Conservation (phyloP, 441 rosid species). For the Eutrema salsugineum region DNA sequence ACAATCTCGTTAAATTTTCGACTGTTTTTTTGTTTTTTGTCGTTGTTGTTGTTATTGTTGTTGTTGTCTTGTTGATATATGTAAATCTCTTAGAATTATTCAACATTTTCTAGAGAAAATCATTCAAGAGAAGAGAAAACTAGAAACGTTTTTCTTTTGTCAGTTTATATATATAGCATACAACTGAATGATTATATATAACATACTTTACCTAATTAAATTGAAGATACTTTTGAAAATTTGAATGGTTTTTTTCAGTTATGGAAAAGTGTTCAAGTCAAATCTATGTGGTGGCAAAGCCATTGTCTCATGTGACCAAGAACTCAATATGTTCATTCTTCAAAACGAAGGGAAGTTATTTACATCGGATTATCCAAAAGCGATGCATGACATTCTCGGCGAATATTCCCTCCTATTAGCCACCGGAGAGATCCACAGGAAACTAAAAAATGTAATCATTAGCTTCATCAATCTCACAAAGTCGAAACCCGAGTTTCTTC, state of each 20-base stretch:
- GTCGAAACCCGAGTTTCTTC: constrained; percentile 44
- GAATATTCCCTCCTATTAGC: constrained; percentile 45
- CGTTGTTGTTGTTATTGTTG: no score
- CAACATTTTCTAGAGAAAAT: not conserved
- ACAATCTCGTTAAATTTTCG: not conserved
- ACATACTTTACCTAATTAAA: not conserved
- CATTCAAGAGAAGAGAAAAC: not conserved
- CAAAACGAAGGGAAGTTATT: constrained; percentile 78
- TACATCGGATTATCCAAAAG: constrained; percentile 63
- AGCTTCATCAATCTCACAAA: constrained; percentile 49
- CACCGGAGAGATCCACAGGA: constrained; percentile 68
- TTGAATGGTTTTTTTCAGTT: constrained; percentile 36
- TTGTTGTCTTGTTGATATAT: not conserved
- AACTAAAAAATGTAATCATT: constrained; percentile 53
- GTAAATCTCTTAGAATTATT: not conserved
- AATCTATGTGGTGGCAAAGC: constrained; percentile 77
- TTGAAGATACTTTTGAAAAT: not conserved
- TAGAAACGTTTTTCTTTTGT: not conserved
- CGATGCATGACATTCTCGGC: constrained; percentile 81
- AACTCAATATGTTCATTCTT: constrained; percentile 73
- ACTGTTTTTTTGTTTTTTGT: no score
- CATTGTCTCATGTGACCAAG: constrained; percentile 82
- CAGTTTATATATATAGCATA: not conserved
- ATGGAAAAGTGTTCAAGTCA: constrained; percentile 78
- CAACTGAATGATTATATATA: not conserved